These are phyloP conservation scores for Trichophyton schoenleinii DNA, from an alignment of 2,329 filamentous ascomycete genomes.

Conservation along the genomic window DNA sequence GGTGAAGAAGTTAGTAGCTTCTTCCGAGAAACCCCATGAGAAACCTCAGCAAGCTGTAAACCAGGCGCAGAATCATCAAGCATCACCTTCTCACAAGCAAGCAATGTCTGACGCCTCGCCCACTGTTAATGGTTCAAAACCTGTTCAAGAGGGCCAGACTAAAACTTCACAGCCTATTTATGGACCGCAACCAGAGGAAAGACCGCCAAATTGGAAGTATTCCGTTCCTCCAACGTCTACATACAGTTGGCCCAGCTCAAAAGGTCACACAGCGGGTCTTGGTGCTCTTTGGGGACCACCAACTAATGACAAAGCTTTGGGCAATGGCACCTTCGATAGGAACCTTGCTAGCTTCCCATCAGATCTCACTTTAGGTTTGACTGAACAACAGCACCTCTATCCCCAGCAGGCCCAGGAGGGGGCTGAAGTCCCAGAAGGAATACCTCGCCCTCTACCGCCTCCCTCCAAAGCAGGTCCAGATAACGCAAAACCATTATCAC, in stretches of 20 bases:
- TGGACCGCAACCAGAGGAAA: conserved; percentile 24
- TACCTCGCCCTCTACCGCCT: conserved; percentile 21
- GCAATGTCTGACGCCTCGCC: background rate
- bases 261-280: conserved; percentile 25
- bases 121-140: conserved; percentile 6
- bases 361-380: conserved; percentile 30
- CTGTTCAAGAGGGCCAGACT: conserved; percentile 13
- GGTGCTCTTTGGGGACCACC: conserved; percentile 49
- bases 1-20: conserved; percentile 34
- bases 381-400: conserved; percentile 28
- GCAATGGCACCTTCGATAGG: conserved; percentile 52
- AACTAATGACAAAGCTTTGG: conserved; percentile 44
- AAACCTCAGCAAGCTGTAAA: conserved; percentile 18
- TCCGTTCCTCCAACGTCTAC: conserved; percentile 21
- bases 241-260: conserved; percentile 28
- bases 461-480: conserved; percentile 24
- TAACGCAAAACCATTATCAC: conserved; percentile 20
- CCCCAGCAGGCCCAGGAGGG: conserved; percentile 13
- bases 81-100: conserved; percentile 7
- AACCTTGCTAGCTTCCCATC: conserved; percentile 38
- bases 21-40: conserved; percentile 25
- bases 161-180: background rate
- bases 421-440: conserved; percentile 11
- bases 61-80: conserved; percentile 18
- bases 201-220: conserved; percentile 26